Base-by-base conservation (phyloP, 495 filamentous ascomycete species). In the Penicillium desertorum region DNA sequence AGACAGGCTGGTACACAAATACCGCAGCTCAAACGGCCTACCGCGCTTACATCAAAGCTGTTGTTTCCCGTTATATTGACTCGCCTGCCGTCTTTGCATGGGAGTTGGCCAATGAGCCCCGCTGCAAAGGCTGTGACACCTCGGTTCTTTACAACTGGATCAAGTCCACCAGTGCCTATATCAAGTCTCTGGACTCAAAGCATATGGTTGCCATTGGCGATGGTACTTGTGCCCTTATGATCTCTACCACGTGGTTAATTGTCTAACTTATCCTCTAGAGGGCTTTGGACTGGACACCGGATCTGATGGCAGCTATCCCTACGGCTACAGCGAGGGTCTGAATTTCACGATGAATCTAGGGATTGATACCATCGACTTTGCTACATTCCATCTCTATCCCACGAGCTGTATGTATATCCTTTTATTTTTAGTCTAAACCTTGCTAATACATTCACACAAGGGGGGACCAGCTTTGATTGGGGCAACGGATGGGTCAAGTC, bases 121-220 rank as follows among this genome's bases (percentile, higher is more conserved):
- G 86, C 54, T 89, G 87, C 76, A 78, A 79, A 17, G 83, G 78
- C 19, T 89, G 87, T 63, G 70, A 63, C 23, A 75, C 83, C 0
- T 75, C 76, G 7, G 75, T 86, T 11, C 79, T 89, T 52, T 83
- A 76, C 43, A 72, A 81, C 22, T 91, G 87, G 87, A 82, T 81
- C 27, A 71, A 71, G n/a, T 74, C 76, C 17, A 85, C 78, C 17
- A 82, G 78, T 53, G 69, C 75, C 2, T 88, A 85, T 60, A 83
- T 90, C 72, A 87, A 88, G 70, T 72, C 66, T 19, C 62, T 90
- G 10, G 88, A 89, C 61, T 60, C 77, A 1, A 70, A 77, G 37
- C 88, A 89, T 64, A 81, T 90, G 76, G 84, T 90, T n/a, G 83
- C 82, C 0, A 74, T 85, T 46, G 86, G 88, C 22, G 86, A 88